Conservation (phyloP, 2,329 filamentous ascomycete genomes). For the Colletotrichum caudatum region DNA sequence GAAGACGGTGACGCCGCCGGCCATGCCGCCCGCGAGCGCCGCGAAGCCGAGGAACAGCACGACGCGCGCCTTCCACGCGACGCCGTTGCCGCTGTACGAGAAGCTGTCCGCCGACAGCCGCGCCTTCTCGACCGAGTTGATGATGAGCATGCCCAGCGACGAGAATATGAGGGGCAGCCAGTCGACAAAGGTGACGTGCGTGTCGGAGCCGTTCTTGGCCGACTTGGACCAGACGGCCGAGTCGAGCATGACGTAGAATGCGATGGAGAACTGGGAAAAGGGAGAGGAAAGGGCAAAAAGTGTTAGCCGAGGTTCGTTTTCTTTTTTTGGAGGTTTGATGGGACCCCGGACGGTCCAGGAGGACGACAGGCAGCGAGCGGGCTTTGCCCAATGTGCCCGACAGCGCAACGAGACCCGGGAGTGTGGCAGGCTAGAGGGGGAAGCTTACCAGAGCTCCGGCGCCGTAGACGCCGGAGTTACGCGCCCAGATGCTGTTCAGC, state of each 20-base stretch:
- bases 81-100: constrained; percentile 71
- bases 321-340: neutral
- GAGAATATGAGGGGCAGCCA: constrained; percentile 78
- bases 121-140: constrained; percentile 77
- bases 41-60: constrained; percentile 77
- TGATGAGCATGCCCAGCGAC: constrained; percentile 76
- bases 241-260: constrained; percentile 77
- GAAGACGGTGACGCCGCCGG: constrained; percentile 75
- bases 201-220: constrained; percentile 67
- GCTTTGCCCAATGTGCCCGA: constrained; percentile 14
- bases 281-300: neutral
- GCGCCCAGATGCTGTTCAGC: constrained; percentile 73
- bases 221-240: constrained; percentile 76
- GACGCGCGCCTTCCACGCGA: constrained; percentile 77
- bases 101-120: constrained; percentile 73
- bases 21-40: constrained; percentile 74
- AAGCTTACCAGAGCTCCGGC: constrained; percentile 71
- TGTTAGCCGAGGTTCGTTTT: neutral
- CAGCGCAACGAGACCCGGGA: neutral
- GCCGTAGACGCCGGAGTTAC: constrained; percentile 72
- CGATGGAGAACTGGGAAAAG: constrained; percentile 70
- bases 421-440: neutral
- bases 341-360: neutral
- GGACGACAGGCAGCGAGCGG: constrained; percentile 2
- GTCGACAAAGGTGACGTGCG: constrained; percentile 76